Base-by-base conservation (phyloP, 768 basidiomycete species). In the Russula foetens region DNA sequence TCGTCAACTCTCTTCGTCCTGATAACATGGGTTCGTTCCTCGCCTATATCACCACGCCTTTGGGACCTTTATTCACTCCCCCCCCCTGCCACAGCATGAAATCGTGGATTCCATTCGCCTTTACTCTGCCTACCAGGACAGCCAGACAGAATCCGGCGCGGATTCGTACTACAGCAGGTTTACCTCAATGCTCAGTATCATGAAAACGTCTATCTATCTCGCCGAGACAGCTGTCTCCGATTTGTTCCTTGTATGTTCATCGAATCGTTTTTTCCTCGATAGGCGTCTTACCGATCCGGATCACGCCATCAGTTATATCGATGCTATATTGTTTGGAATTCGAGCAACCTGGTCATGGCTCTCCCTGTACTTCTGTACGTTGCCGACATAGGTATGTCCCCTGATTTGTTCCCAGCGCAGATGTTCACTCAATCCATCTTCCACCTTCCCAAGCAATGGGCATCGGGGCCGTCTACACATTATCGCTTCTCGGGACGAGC, bases 291-390 rank as follows among this genome's bases (percentile, higher is more conserved):
- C 19, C 15, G 29, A 49, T 8, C 24, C 15, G 4, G 2, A 28
- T 31, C 35, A 4, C 21, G 8, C 6, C 35, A 1, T 43, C 28
- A 63, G 63, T 11, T 63, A n/a, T 64, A 62, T 48, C 63, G 63
- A 11, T 64, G 63, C 50, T 64, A 62, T 28, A 14, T 64, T 24
- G 63, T 64, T 7, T 64, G 63, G 63, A 64, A 64, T 21, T 24
- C 60, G 31, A 64, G 39, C 24, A 1, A 45, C 15, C 11, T 45
- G 5, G 3, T 64, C 28, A 9, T 64, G 41, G 3, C 35, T 26
- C 6, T 64, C n/a, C 63, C 63, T 0, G 17, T 48, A 35, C 33
- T 64, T 48, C 50, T 64, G 11, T 64, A 64, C 28, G 1, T 64
- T 14, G 63, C 63, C 28, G 63, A 64, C 31, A 46, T 55, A 2